These are phyloP conservation scores for Lentinula aciculospora DNA, from an alignment of 768 basidiomycete genomes.

Conservation along the genomic window DNA sequence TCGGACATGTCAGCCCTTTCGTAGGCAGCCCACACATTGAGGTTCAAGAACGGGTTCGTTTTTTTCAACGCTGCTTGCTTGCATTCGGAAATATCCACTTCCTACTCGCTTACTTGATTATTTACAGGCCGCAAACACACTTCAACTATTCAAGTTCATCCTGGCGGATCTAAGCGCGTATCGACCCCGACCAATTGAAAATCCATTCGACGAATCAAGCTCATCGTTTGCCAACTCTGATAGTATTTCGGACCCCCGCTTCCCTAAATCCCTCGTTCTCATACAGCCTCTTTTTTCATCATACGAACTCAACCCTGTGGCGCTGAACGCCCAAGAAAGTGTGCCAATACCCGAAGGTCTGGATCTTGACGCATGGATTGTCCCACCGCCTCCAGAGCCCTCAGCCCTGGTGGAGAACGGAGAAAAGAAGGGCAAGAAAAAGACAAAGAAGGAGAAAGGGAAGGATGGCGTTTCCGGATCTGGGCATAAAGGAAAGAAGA, in stretches of 20 bases:
- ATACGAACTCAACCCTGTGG: constrained; percentile 86
- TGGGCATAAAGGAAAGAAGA: constrained; percentile 24
- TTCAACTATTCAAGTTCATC: constrained; percentile 73
- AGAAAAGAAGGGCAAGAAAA: constrained; percentile 40
- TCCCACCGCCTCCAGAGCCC: constrained; percentile 49
- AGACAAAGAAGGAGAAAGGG: constrained; percentile 14
- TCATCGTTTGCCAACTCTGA: constrained; percentile 32
- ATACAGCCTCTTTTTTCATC: constrained; percentile 72
- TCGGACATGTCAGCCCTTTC: constrained; percentile 55
- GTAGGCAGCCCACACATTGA: constrained; percentile 67
- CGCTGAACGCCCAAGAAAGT: constrained; percentile 69
- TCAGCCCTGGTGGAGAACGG: constrained; percentile 31
- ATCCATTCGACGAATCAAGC: constrained; percentile 30
- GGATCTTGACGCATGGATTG: constrained; percentile 82
- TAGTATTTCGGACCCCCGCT: constrained; percentile 37
- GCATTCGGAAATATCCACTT: no score
- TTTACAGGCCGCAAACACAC: constrained; percentile 71
- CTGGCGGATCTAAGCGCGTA: constrained; percentile 62
- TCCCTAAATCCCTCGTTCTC: constrained; percentile 87
- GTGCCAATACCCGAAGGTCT: constrained; percentile 81
- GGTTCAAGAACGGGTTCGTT: constrained; percentile 83
- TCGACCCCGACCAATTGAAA: constrained; percentile 33
- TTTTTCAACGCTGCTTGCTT: constrained; percentile 7
- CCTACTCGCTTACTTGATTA: no score
- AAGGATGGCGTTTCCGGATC: constrained; percentile 27